phyloP scores from a whole-genome alignment of 140 eudicot genomes.

The Stevia rebaudiana region DNA sequence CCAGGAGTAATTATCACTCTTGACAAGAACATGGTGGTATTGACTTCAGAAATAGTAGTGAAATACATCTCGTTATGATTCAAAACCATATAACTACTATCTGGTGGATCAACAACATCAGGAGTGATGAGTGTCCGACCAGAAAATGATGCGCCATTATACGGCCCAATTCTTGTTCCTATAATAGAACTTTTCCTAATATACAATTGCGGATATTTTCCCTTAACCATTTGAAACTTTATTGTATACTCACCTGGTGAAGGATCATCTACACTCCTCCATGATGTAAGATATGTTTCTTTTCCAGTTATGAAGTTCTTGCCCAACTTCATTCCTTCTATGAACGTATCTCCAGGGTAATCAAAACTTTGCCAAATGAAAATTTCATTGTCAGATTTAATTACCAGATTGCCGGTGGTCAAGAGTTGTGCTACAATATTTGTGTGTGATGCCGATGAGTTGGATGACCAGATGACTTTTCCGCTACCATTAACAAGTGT shows the following conservation, averaged over 20 bases:
- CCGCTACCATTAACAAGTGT: slow-evolving; percentile 2
- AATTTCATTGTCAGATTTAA: neutral
- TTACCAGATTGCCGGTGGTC: slow-evolving; percentile 15
- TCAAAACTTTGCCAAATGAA: slow-evolving; percentile 10
- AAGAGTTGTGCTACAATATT: slow-evolving; percentile 16
- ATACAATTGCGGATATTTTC: slow-evolving; percentile 17
- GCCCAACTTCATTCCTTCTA: slow-evolving; percentile 22
- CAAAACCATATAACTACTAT: neutral
- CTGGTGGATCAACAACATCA: neutral
- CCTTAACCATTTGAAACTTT: neutral
- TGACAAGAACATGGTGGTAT: neutral
- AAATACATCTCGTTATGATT: neutral
- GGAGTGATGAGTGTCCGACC: neutral
- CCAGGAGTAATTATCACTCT: neutral
- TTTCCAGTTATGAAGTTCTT: slow-evolving; percentile 9
- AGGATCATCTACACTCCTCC: slow-evolving; percentile 28
- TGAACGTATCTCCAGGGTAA: slow-evolving; percentile 7
- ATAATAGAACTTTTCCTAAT: neutral
- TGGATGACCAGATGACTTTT: slow-evolving; percentile 10
- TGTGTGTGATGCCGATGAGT: neutral
- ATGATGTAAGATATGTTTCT: slow-evolving; percentile 20
- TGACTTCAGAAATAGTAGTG: too few species aligned
- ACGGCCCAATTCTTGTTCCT: slow-evolving; percentile 15
- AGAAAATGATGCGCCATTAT: slow-evolving; percentile 1
- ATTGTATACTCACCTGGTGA: neutral